Base-by-base conservation (phyloP, 805 yeast genomes). In the Candida mattraensis region DNA sequence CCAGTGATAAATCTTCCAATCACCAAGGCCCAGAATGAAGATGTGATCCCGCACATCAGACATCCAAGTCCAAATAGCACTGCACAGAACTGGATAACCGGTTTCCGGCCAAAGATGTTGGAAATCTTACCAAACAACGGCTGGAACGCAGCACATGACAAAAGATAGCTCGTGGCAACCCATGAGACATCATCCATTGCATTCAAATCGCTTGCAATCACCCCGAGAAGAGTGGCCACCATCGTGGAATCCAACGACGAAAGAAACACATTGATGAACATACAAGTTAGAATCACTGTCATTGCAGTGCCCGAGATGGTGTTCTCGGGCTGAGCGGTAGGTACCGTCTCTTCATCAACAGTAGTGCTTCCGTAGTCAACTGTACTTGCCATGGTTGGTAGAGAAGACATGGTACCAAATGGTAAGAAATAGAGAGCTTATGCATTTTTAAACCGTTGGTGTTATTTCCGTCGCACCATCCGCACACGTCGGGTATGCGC, bases 1-100 rank as follows among this genome's bases (percentile, higher is more conserved):
- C 96, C 96, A 18, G 94, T 79, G 35, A 87, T 68, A 44, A 86
- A 77, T 49, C 87, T 65, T 3, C 83, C 83, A 22, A 74, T 42
- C 50, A 74, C 51, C 60, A 76, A 58, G 55, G 60, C 12, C 66
- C 65, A 17, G 50, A 69, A 47, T 62, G 66, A 34, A 54, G 56
- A 18, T 48, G 58, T 73, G 3, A 66, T 24, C 5, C 69, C 70
- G 49, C 72, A 72, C 26, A 70, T 49, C 0, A 52, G 42, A 29
- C 70, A 61, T 38, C 78, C 75, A 12, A 64, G 30, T 1, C 52
- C 53, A 41, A 67, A 67, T 13, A 52, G 42, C 3, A 43, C 36
- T 17, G 56, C 49, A 19, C 69, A 63, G 33, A 60, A 18, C 52
- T 49, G 32, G 49, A 64, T 41, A 32, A 70, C 46, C 7, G 59